Evolutionary conservation across 2,329 filamentous ascomycete species (phyloP).

Genomic region (Salinomyces thailandicus): DNA sequence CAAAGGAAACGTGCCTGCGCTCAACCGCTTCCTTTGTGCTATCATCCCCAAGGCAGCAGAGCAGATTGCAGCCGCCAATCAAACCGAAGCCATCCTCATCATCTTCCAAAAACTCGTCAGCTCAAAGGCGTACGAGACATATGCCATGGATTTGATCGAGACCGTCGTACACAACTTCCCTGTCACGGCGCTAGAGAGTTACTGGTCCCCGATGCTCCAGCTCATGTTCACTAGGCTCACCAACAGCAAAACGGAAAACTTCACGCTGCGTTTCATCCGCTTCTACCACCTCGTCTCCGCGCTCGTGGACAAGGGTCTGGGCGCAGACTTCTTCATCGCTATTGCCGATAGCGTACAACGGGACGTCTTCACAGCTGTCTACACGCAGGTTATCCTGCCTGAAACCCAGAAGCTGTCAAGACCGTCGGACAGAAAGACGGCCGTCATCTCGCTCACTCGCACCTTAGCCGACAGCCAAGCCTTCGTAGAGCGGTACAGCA

Average conservation of each 20-base stretch:
- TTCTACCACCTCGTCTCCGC: constrained; percentile 92
- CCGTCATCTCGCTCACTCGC: constrained; percentile 87
- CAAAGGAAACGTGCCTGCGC: constrained; percentile 82
- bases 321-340: constrained; percentile 82
- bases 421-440: constrained; percentile 83
- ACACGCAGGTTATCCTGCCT: constrained; percentile 75
- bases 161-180: constrained; percentile 64
- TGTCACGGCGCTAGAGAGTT: constrained; percentile 61
- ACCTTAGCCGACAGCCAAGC: constrained; percentile 76
- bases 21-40: constrained; percentile 72
- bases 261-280: constrained; percentile 77
- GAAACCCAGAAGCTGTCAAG: constrained; percentile 80
- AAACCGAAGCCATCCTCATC: constrained; percentile 78
- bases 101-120: constrained; percentile 87
- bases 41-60: constrained; percentile 69
- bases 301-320: constrained; percentile 67
- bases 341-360: constrained; percentile 73
- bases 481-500: constrained; percentile 59
- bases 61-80: constrained; percentile 64
- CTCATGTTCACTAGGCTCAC: constrained; percentile 65
- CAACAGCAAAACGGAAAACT: constrained; percentile 69
- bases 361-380: constrained; percentile 70
- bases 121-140: constrained; percentile 71
- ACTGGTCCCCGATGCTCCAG: constrained; percentile 69
- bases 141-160: constrained; percentile 86